phyloP scores from a whole-genome alignment of 2,329 filamentous ascomycete species.

The Cercospora berteroae region DNA sequence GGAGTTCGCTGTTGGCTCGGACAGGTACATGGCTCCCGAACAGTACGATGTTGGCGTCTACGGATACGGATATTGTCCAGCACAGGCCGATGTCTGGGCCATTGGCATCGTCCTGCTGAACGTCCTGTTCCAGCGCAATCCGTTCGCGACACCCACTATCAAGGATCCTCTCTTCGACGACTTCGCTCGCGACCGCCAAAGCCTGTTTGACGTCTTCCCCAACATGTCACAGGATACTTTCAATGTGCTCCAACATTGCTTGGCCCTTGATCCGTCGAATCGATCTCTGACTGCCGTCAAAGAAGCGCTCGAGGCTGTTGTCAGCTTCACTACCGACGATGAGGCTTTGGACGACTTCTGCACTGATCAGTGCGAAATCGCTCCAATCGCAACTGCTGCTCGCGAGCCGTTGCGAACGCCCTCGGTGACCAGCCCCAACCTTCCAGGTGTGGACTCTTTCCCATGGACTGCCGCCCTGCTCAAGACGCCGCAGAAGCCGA shows the following conservation, averaged over 20 bases:
- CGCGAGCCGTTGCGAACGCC: slow-evolving; percentile 94
- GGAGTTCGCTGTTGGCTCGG: slow-evolving; percentile 91
- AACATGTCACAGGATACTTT: slow-evolving; percentile 98
- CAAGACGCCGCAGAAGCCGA: slow-evolving; percentile 65
- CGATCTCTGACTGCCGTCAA: slow-evolving; percentile 77
- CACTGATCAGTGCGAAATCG: slow-evolving; percentile 64
- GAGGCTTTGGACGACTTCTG: slow-evolving; percentile 93
- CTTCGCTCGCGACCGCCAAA: slow-evolving; percentile 90
- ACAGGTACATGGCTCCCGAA: slow-evolving; percentile 98
- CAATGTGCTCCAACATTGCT: slow-evolving; percentile 84
- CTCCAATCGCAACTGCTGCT: slow-evolving; percentile 73
- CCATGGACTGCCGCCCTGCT: slow-evolving; percentile 93
- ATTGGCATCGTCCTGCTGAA: slow-evolving; percentile 96
- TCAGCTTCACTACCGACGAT: slow-evolving; percentile 92
- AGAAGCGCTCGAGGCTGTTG: slow-evolving; percentile 71
- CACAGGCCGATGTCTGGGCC: slow-evolving; percentile 93
- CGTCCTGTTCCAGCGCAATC: slow-evolving; percentile 93
- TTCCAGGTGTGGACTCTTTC: slow-evolving; percentile 76
- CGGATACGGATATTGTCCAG: slow-evolving; percentile 76
- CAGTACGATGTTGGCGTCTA: slow-evolving; percentile 86
- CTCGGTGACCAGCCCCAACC: slow-evolving; percentile 82
- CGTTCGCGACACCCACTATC: slow-evolving; percentile 85
- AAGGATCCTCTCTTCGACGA: slow-evolving; percentile 92
- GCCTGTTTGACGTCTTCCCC: slow-evolving; percentile 95
- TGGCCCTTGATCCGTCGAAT: slow-evolving; percentile 87